A percentile compares a stretch with the other conserved stretches of the same genome.
Conservation (phyloP, 1,284 basidiomycete species). For the Heimioporus retisporus region DNA sequence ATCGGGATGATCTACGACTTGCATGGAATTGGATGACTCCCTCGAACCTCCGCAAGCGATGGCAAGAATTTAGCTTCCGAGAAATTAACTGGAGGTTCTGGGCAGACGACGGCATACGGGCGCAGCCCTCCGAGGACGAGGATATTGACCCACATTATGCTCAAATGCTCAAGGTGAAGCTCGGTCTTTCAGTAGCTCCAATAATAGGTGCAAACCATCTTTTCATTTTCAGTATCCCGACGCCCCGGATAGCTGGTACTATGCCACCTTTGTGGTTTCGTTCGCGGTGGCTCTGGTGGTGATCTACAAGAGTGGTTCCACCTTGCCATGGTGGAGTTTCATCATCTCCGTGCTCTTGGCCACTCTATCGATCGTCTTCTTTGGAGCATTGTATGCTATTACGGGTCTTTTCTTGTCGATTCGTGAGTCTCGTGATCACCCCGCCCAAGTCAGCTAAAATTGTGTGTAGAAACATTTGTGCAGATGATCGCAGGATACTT, state of each 20-base stretch:
- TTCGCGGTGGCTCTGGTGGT: constrained; percentile 54
- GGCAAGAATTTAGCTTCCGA: constrained; percentile 21
- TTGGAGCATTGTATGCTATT: constrained; percentile 61
- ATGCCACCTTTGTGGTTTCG: constrained; percentile 48
- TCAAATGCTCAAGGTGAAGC: constrained; percentile 59
- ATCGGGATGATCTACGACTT: constrained; percentile 51
- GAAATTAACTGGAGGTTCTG: constrained; percentile 57
- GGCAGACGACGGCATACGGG: constrained; percentile 51
- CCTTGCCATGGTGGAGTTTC: constrained; percentile 65
- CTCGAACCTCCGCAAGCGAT: constrained; percentile 31
- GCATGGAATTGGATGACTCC: constrained; percentile 58
- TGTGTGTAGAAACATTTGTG: constrained; percentile 45
- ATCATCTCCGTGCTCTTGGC: constrained; percentile 53
- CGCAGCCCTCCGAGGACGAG: constrained; percentile 34
- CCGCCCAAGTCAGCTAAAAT: background rate
- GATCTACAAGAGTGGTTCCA: constrained; percentile 61
- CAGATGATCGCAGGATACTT: constrained; percentile 73
- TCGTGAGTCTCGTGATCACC: constrained; percentile 43
- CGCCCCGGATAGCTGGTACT: constrained; percentile 60
- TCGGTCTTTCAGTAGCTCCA: constrained; percentile 5
- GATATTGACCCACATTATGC: constrained; percentile 64
- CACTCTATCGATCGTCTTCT: constrained; percentile 56
- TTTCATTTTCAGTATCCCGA: constrained; percentile 52
- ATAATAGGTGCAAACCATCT: too few species aligned
- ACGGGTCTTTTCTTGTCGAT: constrained; percentile 61